Conservation (phyloP, 2,329 filamentous ascomycete species). For the Pestalotiopsis sp. region DNA sequence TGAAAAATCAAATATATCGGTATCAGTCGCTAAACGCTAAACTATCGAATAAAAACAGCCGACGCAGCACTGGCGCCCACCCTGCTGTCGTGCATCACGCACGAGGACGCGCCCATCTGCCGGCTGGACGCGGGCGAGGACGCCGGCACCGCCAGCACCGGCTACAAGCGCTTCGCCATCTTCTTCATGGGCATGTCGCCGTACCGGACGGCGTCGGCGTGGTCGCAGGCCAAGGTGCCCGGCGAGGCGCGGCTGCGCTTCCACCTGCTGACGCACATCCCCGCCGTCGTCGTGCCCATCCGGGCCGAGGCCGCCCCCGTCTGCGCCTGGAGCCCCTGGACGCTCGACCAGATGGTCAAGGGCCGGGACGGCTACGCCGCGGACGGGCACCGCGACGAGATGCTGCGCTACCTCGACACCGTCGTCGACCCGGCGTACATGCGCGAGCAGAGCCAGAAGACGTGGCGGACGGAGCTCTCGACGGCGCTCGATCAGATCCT, state of each 20-base stretch:
- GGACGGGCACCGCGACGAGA: constrained; percentile 14
- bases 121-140: constrained; percentile 13
- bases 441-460: constrained; percentile 9
- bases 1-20: no score
- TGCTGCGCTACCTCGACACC: constrained; percentile 17
- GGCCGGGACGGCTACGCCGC: constrained; percentile 14
- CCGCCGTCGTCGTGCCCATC: constrained; percentile 21
- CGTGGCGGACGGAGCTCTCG: constrained; percentile 16
- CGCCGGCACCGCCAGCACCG: constrained; percentile 6
- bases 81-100: constrained; percentile 17
- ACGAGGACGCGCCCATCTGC: constrained; percentile 20
- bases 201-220: constrained; percentile 20
- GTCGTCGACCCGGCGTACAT: constrained; percentile 16
- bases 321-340: constrained; percentile 23
- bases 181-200: constrained; percentile 22
- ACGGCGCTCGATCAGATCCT: constrained; percentile 17
- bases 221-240: constrained; percentile 22
- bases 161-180: constrained; percentile 18
- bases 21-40: neutral
- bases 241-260: constrained; percentile 21
- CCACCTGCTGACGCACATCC: constrained; percentile 21
- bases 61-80: constrained; percentile 19
- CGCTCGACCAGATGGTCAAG: constrained; percentile 20
- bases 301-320: constrained; percentile 17
- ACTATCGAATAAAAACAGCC: neutral